Evolutionary conservation across 1,284 basidiomycete genomes (phyloP), one percentile per base, ranked within the genome.

Genomic region (Ustilago shanxiensis): DNA sequence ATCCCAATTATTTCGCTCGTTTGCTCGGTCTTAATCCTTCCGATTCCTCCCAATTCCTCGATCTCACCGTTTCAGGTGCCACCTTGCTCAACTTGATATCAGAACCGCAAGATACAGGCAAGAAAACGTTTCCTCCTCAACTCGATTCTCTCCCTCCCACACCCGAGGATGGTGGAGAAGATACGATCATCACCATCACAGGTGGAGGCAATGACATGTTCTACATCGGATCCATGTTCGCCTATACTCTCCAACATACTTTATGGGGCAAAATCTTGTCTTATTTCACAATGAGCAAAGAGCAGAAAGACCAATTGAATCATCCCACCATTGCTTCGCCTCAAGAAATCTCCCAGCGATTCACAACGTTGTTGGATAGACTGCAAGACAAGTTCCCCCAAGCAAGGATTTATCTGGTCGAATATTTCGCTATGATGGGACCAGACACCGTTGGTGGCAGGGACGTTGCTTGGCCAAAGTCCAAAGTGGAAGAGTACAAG

Each of bases 141-240:
- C 31, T 71, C 44, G 50, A 53, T 14, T 31, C 20, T 10, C 44
- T 66, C 1, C 59, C 62, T 2, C 20, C 61, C 0, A 24, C 35
- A 4, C 33, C 44, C 1, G 59, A 54, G 6, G 59, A 67, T 14
- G 50, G 57, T 29, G 62, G 60, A 26, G 55, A 60, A n/a, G 58
- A 66, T n/a, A 14, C 56, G n/a, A 39, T 66, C 18, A 52, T 72
- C 10, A 72, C 69, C 1, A 37, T 72, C 9, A 72, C 69, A 0
- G 63, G 63, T 14, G 63, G 69, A 4, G 69, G 69, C 1, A 72
- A 72, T 33, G 69, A 72, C 51, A 53, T 72, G 54, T 72, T 66
- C 29, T 72, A 72, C 45, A 72, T 72, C 33, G 69, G 69, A 9
- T 49, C 39, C 41, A 72, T 72, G 69, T 72, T 72, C 16, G 63